Base-by-base conservation (phyloP, 2,329 filamentous ascomycete genomes). In the Aphanoascus verrucosus region DNA sequence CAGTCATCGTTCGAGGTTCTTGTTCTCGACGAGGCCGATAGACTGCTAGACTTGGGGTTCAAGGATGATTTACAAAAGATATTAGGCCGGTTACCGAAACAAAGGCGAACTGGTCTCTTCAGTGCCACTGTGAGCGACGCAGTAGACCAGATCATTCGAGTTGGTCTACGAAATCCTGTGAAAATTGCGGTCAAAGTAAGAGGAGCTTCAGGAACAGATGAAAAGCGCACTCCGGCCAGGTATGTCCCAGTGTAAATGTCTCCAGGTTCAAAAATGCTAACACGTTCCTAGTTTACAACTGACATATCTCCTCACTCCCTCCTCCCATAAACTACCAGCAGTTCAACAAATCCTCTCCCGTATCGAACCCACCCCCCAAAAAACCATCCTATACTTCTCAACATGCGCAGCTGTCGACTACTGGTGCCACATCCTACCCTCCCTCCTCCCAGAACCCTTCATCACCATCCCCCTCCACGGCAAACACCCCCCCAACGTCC, bases 371-470 rank as follows among this genome's bases (percentile, higher is more conserved):
- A 78, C 76, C 3, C 91, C 91, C 0, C 83, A 90, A 59, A 89
- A 90, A 64, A 85, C 83, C 32, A 96, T 98, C 52, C 77, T 96
- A 51, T 98, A 96, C 66, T 77, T 97, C 19, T 94, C 90, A 0
- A 96, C 91, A 1, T 96, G 93, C 67, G 90, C 89, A 32, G 86
- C 87, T 0, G 93, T 98, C 56, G 91, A 97, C 68, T 97, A 97
- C 70, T 94, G 94, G 66, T 83, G 90, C 56, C 80, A 88, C 60
- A 74, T 94, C 5, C 75, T 98, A 1, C 86, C 87, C 0, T 70
- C 77, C 1, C 71, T 96, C 5, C 72, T 98, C 0, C 85, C 85
- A 1, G 68, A 77, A 7, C 62, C 67, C n/a, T 87, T 88, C 62
- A 73, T 79, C 0, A 72, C 95, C 2, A 78, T 95, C 6, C 85